Conservation (phyloP, 768 basidiomycete species). For the Termitomyces sp. region DNA sequence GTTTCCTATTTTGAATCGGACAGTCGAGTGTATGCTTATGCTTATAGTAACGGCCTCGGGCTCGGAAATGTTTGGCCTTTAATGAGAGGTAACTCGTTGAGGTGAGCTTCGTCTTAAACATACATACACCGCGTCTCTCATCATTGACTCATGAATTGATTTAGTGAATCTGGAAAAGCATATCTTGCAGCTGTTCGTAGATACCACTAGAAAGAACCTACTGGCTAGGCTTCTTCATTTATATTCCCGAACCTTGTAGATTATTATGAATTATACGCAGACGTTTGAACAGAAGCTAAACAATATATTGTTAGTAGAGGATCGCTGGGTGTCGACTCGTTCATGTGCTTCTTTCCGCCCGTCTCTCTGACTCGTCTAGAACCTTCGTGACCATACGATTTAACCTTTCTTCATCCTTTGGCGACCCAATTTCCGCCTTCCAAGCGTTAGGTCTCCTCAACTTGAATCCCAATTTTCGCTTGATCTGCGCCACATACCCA, state of each 20-base stretch:
- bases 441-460: slow-evolving; percentile 35
- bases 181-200: slow-evolving; percentile 36
- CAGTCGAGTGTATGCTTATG: slow-evolving; percentile 35
- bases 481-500: slow-evolving; percentile 68
- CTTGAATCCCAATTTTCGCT: slow-evolving; percentile 49
- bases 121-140: not conserved
- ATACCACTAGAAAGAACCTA: slow-evolving; percentile 23
- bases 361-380: slow-evolving; percentile 23
- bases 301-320: not conserved
- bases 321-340: not conserved
- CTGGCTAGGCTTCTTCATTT: not conserved
- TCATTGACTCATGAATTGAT: not conserved
- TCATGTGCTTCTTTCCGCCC: slow-evolving; percentile 8
- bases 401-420: slow-evolving; percentile 24
- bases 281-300: not conserved
- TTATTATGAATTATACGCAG: not conserved
- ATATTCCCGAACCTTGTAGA: not conserved
- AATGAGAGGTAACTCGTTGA: slow-evolving; percentile 29
- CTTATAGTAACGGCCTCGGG: slow-evolving; percentile 43
- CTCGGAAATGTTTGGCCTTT: slow-evolving; percentile 44
- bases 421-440: slow-evolving; percentile 24
- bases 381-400: slow-evolving; percentile 20
- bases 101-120: slow-evolving; percentile 20
- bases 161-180: slow-evolving; percentile 34
- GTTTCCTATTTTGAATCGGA: slow-evolving; percentile 35